These are phyloP conservation scores for Botryotinia narcissicola DNA, from an alignment of 2,329 filamentous ascomycete genomes.

Conservation along the genomic window DNA sequence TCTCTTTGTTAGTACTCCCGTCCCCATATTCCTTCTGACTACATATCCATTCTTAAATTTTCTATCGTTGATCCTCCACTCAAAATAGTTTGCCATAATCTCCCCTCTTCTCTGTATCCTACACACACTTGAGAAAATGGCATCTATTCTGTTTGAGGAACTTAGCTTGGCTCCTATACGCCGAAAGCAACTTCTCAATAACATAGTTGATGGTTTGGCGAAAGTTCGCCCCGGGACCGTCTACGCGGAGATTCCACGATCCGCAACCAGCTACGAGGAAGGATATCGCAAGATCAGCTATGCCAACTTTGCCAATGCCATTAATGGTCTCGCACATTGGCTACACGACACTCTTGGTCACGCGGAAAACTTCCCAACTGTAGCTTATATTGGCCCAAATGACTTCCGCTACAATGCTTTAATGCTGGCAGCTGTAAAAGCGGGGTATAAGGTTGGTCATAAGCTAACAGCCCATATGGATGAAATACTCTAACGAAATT, in stretches of 20 bases:
- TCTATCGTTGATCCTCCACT: not conserved
- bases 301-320: not conserved
- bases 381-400: not conserved
- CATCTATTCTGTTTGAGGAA: not conserved
- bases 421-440: not conserved
- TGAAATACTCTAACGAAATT: not conserved
- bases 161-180: fast-evolving
- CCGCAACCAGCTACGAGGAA: not conserved
- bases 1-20: too few species aligned
- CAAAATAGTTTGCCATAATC: not conserved
- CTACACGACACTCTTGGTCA: not conserved
- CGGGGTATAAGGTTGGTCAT: not conserved
- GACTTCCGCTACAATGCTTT: not conserved
- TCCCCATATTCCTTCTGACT: too few species aligned
- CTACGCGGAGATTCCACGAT: not conserved
- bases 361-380: not conserved
- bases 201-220: not conserved
- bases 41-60: not conserved
- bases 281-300: not conserved
- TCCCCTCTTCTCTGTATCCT: not conserved
- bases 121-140: not conserved
- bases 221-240: not conserved
- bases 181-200: not conserved
- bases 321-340: not conserved
- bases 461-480: not conserved